Conservation (phyloP, 352 stramenopile species). For the Phytophthora sp. region DNA sequence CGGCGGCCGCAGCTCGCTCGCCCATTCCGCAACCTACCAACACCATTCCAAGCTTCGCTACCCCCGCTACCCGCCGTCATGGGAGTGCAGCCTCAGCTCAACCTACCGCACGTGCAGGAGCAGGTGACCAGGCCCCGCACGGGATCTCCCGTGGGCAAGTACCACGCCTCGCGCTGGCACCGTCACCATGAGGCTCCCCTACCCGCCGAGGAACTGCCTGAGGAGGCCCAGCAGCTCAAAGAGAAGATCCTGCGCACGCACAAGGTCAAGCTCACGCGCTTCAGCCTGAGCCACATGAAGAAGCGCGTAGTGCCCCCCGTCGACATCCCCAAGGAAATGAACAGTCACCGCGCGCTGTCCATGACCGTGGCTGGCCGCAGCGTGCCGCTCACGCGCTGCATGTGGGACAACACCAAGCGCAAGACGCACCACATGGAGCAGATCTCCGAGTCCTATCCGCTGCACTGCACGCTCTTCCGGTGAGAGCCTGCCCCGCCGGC, state of each 20-base stretch:
- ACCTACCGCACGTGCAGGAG: slow-evolving; percentile 32
- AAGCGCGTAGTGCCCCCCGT: slow-evolving; percentile 53
- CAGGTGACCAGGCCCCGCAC: slow-evolving; percentile 35
- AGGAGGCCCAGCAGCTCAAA: slow-evolving; percentile 53
- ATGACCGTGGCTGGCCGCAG: slow-evolving; percentile 50
- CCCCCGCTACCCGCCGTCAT: slow-evolving; percentile 28
- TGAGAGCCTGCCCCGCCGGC: slow-evolving; percentile 17
- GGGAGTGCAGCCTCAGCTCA: slow-evolving; percentile 52
- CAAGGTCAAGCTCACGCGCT: slow-evolving; percentile 49
- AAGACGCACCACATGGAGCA: slow-evolving; percentile 53
- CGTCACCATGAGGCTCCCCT: slow-evolving; percentile 35
- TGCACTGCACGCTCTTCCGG: slow-evolving; percentile 44
- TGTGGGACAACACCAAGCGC: slow-evolving; percentile 55
- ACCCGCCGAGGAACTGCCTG: slow-evolving; percentile 31
- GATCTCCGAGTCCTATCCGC: slow-evolving; percentile 53
- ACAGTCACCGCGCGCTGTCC: slow-evolving; percentile 42
- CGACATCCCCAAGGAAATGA: slow-evolving; percentile 53
- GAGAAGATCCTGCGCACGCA: slow-evolving; percentile 54
- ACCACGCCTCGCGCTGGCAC: slow-evolving; percentile 36
- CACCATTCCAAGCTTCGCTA: slow-evolving; percentile 8
- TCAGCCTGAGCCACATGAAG: slow-evolving; percentile 62
- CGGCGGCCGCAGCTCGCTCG: neutral
- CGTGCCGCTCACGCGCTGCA: slow-evolving; percentile 50
- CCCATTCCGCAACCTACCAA: slow-evolving; percentile 36
- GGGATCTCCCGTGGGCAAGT: slow-evolving; percentile 35